Percentiles rank a stretch among this genome's conserved stretches.
These are phyloP conservation scores for Cercospora beticola DNA, from an alignment of 2,329 filamentous ascomycete species.

Conservation along the genomic window DNA sequence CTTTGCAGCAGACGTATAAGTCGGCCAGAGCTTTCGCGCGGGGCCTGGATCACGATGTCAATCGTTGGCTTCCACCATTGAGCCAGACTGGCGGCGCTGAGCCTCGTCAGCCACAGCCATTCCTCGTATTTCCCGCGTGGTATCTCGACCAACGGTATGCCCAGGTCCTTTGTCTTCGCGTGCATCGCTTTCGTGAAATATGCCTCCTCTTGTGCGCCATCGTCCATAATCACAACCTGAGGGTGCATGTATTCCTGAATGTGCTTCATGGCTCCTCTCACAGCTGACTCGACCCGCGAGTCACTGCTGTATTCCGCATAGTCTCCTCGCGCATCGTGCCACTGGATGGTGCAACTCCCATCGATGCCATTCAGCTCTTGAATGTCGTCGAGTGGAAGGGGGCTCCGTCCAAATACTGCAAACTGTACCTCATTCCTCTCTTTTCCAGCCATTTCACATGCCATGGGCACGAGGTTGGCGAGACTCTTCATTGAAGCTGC, in stretches of 20 bases:
- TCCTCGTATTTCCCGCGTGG: constrained; percentile 62
- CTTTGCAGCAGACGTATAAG: constrained; percentile 76
- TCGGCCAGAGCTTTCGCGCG: constrained; percentile 67
- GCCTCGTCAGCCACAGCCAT: constrained; percentile 72
- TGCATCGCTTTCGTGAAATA: constrained; percentile 66
- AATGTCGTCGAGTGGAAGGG: constrained; percentile 67
- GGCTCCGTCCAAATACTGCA: constrained; percentile 70
- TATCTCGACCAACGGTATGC: constrained; percentile 70
- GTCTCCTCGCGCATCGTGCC: constrained; percentile 76
- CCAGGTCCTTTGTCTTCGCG: constrained; percentile 53
- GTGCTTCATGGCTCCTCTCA: constrained; percentile 66
- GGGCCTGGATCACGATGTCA: constrained; percentile 81
- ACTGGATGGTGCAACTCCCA: constrained; percentile 61
- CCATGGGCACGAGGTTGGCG: constrained; percentile 71
- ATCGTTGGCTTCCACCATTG: constrained; percentile 77
- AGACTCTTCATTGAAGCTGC: constrained; percentile 72
- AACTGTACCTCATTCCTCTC: constrained; percentile 77
- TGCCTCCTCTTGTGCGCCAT: constrained; percentile 62
- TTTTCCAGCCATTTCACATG: constrained; percentile 78
- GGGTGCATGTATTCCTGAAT: constrained; percentile 74
- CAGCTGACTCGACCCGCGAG: constrained; percentile 64
- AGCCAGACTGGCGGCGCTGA: constrained; percentile 70
- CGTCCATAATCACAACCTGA: constrained; percentile 72
- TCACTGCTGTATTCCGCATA: constrained; percentile 68
- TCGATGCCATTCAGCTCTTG: constrained; percentile 77